A percentile compares a stretch with the other conserved stretches of the same genome.
These are phyloP conservation scores for Scenedesmus sp. DNA, from an alignment of 163 green algal genomes.

Conservation along the genomic window DNA sequence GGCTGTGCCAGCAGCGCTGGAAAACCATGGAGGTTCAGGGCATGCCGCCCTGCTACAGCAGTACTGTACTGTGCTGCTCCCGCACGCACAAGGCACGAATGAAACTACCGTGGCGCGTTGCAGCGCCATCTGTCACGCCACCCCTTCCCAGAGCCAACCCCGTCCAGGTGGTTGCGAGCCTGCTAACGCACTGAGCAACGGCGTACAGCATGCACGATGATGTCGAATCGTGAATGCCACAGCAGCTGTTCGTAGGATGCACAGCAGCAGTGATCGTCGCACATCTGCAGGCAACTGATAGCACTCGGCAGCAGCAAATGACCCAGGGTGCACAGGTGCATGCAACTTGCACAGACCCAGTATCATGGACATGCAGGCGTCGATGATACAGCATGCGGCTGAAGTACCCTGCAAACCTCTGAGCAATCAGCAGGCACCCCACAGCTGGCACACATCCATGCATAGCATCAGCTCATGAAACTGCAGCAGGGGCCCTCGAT, in stretches of 20 bases:
- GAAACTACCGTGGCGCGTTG: background rate
- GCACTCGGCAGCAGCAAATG: background rate
- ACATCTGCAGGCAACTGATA: background rate
- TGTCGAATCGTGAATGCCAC: background rate
- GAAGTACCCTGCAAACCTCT: background rate
- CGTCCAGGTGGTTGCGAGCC: background rate
- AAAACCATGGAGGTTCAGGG: background rate
- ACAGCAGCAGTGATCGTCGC: background rate
- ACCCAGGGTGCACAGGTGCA: background rate
- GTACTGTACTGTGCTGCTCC: background rate
- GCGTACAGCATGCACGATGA: background rate
- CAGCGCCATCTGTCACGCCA: background rate
- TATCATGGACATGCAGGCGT: background rate
- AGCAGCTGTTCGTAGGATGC: background rate
- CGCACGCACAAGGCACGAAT: background rate
- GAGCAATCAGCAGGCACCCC: background rate
- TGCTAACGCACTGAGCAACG: background rate
- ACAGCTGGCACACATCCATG: background rate
- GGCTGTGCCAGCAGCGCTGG: background rate
- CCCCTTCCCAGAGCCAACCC: background rate
- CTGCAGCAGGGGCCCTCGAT: background rate
- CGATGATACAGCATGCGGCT: background rate
- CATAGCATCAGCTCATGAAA: background rate
- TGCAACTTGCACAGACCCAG: background rate
- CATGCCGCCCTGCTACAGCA: background rate